These are phyloP conservation scores for Breviolum minutum DNA, from an alignment of 73 alveolate genomes.

Conservation along the genomic window DNA sequence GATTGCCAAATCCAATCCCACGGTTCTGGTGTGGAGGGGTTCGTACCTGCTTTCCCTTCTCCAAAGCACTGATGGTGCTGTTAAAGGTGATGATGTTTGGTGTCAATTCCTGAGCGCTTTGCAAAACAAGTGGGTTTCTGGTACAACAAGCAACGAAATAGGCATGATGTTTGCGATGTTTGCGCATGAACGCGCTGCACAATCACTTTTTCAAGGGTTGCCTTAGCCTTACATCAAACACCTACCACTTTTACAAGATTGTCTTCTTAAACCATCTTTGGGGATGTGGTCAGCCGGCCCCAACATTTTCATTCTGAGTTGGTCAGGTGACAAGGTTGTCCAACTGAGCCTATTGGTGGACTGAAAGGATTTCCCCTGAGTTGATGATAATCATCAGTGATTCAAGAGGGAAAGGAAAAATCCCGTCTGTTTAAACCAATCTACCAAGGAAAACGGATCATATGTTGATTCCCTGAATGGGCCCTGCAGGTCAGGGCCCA, in stretches of 20 bases:
- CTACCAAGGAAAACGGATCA: neutral
- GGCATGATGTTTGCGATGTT: neutral
- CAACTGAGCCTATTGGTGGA: too few relatives aligned
- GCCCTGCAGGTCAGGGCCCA: neutral
- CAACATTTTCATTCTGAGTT: too few relatives aligned
- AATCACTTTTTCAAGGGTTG: too few relatives aligned
- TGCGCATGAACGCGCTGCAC: too few relatives aligned
- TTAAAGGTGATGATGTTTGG: constrained; percentile 29
- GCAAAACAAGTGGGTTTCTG: neutral
- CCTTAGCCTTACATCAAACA: too few relatives aligned
- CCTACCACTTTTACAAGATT: too few relatives aligned
- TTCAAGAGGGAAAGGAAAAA: neutral
- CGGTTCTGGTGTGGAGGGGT: too few relatives aligned
- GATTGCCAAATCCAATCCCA: too few relatives aligned
- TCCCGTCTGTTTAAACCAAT: neutral
- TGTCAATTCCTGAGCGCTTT: neutral
- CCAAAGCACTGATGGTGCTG: constrained; percentile 48
- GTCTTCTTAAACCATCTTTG: too few relatives aligned
- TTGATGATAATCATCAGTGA: neutral
- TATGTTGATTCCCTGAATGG: neutral
- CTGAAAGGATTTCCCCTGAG: too few relatives aligned
- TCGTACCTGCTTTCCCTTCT: constrained; percentile 50
- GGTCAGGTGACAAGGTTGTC: too few relatives aligned
- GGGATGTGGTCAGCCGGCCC: too few relatives aligned
- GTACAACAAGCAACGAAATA: neutral